Conservation (phyloP, 2,329 filamentous ascomycete species). For the Penicillium nordicum region DNA sequence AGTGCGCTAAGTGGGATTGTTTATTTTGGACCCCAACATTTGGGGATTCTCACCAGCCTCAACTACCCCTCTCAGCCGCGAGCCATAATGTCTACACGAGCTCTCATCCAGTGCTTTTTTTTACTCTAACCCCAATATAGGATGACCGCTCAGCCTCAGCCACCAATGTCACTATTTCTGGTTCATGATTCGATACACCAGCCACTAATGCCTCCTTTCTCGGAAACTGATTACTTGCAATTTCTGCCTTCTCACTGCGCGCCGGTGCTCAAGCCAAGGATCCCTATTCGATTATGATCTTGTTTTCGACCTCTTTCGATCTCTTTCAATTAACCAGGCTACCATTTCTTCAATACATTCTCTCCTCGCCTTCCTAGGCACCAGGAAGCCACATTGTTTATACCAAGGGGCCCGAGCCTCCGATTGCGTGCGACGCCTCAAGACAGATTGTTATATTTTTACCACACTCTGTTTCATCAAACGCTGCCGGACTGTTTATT, state of each 20-base stretch:
- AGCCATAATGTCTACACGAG: slow-evolving; percentile 12
- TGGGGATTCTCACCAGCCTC: not conserved
- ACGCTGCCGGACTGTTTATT: not conserved
- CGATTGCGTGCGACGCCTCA: not conserved
- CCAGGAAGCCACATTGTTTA: not conserved
- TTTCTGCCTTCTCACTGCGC: not conserved
- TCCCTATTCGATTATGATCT: not conserved
- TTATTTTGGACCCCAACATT: slow-evolving; percentile 2
- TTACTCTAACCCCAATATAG: not conserved
- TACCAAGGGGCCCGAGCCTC: not conserved
- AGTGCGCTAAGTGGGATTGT: not conserved
- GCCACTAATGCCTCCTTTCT: slow-evolving; percentile 11
- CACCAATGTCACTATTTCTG: slow-evolving; percentile 7
- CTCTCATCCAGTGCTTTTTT: not conserved
- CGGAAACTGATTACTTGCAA: not conserved
- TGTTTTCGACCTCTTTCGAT: not conserved
- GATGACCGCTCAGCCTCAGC: slow-evolving; percentile 14
- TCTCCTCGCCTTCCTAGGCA: slow-evolving; percentile 10
- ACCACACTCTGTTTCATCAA: not conserved
- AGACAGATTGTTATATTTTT: not conserved
- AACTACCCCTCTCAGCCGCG: slow-evolving; percentile 8
- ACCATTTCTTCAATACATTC: not conserved
- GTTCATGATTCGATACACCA: slow-evolving; percentile 16
- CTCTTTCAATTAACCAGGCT: not conserved
- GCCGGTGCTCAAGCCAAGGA: not conserved